phyloP scores from a whole-genome alignment of 176 grass and related monocot genomes.

The Oryza coarctata region DNA sequence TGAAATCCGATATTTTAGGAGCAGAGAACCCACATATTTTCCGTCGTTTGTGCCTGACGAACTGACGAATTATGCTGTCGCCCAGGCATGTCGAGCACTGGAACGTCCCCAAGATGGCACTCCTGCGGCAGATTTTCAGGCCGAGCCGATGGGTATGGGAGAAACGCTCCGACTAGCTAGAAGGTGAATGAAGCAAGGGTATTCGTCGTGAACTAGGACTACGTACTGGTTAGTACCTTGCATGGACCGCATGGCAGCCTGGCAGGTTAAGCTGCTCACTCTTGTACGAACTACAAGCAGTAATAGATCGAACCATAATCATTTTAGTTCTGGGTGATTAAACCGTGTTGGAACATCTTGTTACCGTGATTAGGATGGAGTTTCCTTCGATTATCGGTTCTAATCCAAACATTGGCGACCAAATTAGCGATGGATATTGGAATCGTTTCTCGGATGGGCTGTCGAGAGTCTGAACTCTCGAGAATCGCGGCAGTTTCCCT shows the following conservation, averaged over 20 bases:
- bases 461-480: background rate
- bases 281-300: background rate
- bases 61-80: background rate
- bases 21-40: background rate
- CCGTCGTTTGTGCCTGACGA: background rate
- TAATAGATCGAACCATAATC: no score
- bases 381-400: background rate
- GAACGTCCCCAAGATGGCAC: slow-evolving; percentile 90
- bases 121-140: slow-evolving; percentile 87
- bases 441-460: no score
- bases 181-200: background rate
- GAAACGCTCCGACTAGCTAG: slow-evolving; percentile 34
- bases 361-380: no score
- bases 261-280: background rate
- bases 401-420: background rate
- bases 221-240: background rate
- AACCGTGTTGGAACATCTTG: background rate
- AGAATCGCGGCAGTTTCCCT: background rate
- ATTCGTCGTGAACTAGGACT: background rate
- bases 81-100: slow-evolving; percentile 79
- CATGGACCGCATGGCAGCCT: background rate
- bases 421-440: no score
- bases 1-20: background rate
- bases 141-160: slow-evolving; percentile 81
- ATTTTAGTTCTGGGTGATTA: no score